Base-by-base conservation (phyloP, 306 rosid species). In the Inga leiocalycina region DNA sequence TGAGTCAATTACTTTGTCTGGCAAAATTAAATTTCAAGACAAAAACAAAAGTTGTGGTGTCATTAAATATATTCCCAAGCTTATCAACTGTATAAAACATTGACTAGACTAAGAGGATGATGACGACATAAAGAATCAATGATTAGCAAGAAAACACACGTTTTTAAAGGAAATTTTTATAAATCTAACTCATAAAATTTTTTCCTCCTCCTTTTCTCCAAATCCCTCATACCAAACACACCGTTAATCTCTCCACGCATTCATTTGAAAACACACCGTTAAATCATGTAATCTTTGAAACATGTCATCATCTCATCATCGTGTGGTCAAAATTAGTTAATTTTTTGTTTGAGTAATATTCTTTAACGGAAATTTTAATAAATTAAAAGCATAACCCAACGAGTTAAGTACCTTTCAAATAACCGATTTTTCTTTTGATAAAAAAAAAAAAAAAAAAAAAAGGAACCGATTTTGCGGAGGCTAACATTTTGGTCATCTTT, bases 71-170 rank as follows among this genome's bases (percentile, higher is more conserved):
- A 16, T 32, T 2, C 44, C n/a, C 24, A 66, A 16, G 22, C 71
- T 66, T 2, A 34, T 34, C 12, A 66, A 15, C 22, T 19, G 41
- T 65, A 37, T 1, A 69, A 37, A 39, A 41, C 51, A 84, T 46
- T 71, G 78, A 52, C 62, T 8, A 56, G 11, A 2, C 3, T 59
- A 16, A 65, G 10, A 59, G 70, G 75, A 71, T 65, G 83, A 79
- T 65, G n/a, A 54, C 27, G 86, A 84, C 72, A 20, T 82, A 87
- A 87, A 87, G 83, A 22, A 27, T 6, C 66, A 34, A 22, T 79
- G 66, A 84, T 84, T 56, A 56, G 8, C 74, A 75, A 24, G 78
- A 71, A 74, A 78, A 71, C 78, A 62, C 30, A 52, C 64, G 49
- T 68, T 78, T 81, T 74, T 74, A 70, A 37, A 35, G 41, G 56